Evolutionary conservation across 192 early-diverging fungal genomes (phyloP).

Genomic region (Gamsiella multidivaricata): DNA sequence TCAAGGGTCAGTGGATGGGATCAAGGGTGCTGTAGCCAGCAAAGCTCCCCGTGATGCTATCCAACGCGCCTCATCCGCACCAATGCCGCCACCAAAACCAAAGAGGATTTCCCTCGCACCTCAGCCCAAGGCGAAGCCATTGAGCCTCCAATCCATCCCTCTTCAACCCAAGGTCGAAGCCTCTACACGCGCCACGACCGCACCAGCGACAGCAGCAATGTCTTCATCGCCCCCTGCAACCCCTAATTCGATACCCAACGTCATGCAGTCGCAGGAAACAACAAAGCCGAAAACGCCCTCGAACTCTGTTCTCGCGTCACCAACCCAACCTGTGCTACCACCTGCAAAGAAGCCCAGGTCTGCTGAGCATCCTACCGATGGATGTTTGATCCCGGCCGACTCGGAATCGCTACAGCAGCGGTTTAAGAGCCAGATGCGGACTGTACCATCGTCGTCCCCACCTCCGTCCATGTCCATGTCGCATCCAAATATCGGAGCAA

Average conservation of each 20-base stretch:
- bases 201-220: neutral
- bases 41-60: neutral
- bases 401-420: conserved; percentile 1
- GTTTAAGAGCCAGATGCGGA: neutral
- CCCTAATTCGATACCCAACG: neutral
- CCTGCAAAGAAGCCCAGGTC: conserved; percentile 41
- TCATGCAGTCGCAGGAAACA: neutral
- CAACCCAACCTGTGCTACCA: neutral
- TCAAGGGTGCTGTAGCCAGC: too few species aligned
- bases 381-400: neutral
- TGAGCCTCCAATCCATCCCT: conserved; percentile 24
- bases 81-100: conserved; percentile 40
- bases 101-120: conserved; percentile 46
- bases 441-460: conserved; percentile 11
- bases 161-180: conserved; percentile 23
- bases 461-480: conserved; percentile 21
- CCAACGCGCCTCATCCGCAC: conserved; percentile 1
- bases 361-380: conserved; percentile 11
- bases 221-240: neutral
- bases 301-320: neutral
- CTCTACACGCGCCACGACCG: neutral
- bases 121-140: conserved; percentile 46
- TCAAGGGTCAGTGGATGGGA: neutral
- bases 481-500: conserved; percentile 5
- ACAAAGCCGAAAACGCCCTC: neutral